Evolutionary conservation across 352 stramenopile species (phyloP).

Genomic region (Phytophthora nicotianae): DNA sequence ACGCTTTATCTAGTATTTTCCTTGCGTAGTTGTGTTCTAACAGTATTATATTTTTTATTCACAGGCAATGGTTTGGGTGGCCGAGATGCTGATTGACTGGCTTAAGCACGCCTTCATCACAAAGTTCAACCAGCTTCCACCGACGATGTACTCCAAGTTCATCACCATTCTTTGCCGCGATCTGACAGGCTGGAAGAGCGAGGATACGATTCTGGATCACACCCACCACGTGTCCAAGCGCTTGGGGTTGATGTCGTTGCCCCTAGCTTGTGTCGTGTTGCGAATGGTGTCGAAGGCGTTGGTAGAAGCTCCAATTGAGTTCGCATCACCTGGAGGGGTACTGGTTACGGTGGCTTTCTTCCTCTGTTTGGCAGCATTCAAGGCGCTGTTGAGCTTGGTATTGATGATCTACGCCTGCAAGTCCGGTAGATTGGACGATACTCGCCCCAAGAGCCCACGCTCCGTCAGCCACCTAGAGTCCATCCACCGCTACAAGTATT

Average conservation of each 20-base stretch:
- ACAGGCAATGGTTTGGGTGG: slow-evolving; percentile 88
- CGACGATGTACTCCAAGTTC: slow-evolving; percentile 95
- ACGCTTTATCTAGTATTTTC: slow-evolving; percentile 18
- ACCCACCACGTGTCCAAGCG: slow-evolving; percentile 94
- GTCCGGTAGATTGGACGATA: slow-evolving; percentile 69
- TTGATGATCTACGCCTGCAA: slow-evolving; percentile 82
- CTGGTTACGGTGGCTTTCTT: slow-evolving; percentile 69
- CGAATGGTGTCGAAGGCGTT: slow-evolving; percentile 80
- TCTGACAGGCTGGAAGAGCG: slow-evolving; percentile 93
- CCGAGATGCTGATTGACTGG: slow-evolving; percentile 97
- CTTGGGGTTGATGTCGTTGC: slow-evolving; percentile 93
- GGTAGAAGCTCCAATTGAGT: slow-evolving; percentile 43
- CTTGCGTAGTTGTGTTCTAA: not conserved
- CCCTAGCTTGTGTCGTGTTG: slow-evolving; percentile 93
- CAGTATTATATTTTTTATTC: not conserved
- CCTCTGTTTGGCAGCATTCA: slow-evolving; percentile 77
- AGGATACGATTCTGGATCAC: slow-evolving; percentile 93
- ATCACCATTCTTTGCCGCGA: slow-evolving; percentile 94
- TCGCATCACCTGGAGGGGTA: slow-evolving; percentile 45
- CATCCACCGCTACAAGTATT: slow-evolving; percentile 61
- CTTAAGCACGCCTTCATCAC: slow-evolving; percentile 99
- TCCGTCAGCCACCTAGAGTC: slow-evolving; percentile 62
- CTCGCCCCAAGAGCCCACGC: slow-evolving; percentile 67
- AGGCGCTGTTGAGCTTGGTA: slow-evolving; percentile 73
- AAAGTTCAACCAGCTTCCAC: slow-evolving; percentile 98